These are phyloP conservation scores for Aspergillus sp. DNA, from an alignment of 2,329 filamentous ascomycete species.

Conservation along the genomic window DNA sequence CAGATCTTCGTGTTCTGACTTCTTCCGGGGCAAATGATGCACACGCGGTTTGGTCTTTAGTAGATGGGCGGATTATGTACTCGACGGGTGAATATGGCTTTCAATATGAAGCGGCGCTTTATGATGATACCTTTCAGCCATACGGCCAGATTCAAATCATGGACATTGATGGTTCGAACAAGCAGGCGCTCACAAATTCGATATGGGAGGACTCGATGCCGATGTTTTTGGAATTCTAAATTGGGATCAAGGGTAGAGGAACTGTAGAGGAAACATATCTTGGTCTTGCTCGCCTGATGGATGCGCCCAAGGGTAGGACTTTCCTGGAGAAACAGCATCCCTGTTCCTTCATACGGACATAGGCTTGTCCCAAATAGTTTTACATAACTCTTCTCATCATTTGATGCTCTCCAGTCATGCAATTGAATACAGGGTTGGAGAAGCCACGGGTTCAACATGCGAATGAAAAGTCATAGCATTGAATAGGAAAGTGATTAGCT, in stretches of 20 bases:
- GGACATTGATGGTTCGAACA: conserved; percentile 40
- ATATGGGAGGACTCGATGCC: conserved; percentile 35
- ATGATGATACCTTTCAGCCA: conserved; percentile 46
- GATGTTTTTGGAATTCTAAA: conserved; percentile 13
- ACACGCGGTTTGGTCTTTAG: conserved; percentile 42
- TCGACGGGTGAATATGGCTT: conserved; percentile 45
- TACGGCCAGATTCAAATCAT: conserved; percentile 47
- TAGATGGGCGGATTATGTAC: conserved; percentile 43
- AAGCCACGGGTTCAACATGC: too few species aligned
- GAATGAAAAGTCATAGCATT: neutral
- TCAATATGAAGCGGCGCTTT: conserved; percentile 40
- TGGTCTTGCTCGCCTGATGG: too few species aligned
- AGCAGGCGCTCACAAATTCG: conserved; percentile 24
- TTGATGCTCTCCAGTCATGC: too few species aligned
- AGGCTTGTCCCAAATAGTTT: too few species aligned
- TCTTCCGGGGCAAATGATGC: conserved; percentile 41
- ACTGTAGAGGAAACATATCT: too few species aligned
- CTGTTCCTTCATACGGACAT: too few species aligned
- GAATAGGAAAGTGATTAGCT: too few species aligned
- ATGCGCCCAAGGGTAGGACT: too few species aligned
- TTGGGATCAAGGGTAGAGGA: too few species aligned
- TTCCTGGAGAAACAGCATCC: too few species aligned
- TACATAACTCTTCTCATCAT: too few species aligned
- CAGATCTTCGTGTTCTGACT: conserved; percentile 33
- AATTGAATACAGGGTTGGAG: too few species aligned